phyloP scores from a whole-genome alignment of 106 monocot genomes.

The Phalaenopsis aphrodite region DNA sequence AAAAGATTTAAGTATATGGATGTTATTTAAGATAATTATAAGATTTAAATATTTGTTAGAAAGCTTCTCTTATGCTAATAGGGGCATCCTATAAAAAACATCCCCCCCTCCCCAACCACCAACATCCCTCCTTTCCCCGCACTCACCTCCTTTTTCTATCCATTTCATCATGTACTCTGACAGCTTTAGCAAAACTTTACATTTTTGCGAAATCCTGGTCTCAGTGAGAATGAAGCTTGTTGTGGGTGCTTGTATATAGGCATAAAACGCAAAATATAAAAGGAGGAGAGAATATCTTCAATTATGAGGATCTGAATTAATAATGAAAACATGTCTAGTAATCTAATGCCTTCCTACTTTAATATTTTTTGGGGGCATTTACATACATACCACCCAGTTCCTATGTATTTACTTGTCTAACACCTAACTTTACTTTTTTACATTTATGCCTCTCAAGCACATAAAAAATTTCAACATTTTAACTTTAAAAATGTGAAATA shows the following conservation, averaged over 20 bases:
- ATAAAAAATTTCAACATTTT: too few relatives aligned
- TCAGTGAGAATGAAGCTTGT: not conserved
- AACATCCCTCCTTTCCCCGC: not conserved
- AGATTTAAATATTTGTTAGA: too few relatives aligned
- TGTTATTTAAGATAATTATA: not conserved
- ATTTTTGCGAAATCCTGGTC: not conserved
- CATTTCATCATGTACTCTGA: not conserved
- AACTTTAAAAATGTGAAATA: too few relatives aligned
- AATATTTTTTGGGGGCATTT: too few relatives aligned
- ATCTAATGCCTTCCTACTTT: too few relatives aligned
- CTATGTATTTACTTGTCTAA: too few relatives aligned
- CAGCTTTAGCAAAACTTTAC: not conserved
- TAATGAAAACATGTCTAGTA: not conserved
- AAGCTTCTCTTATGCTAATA: too few relatives aligned
- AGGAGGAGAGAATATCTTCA: not conserved
- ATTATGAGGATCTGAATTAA: not conserved
- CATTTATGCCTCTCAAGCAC: too few relatives aligned
- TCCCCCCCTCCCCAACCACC: too few relatives aligned
- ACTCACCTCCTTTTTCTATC: not conserved
- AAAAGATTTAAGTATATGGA: not conserved
- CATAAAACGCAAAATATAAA: not conserved
- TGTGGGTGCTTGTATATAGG: not conserved
- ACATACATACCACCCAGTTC: too few relatives aligned
- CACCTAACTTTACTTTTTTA: too few relatives aligned
- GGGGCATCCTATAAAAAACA: too few relatives aligned